These are phyloP conservation scores for Fusarium sp. DNA, from an alignment of 2,329 filamentous ascomycete genomes.

Conservation along the genomic window DNA sequence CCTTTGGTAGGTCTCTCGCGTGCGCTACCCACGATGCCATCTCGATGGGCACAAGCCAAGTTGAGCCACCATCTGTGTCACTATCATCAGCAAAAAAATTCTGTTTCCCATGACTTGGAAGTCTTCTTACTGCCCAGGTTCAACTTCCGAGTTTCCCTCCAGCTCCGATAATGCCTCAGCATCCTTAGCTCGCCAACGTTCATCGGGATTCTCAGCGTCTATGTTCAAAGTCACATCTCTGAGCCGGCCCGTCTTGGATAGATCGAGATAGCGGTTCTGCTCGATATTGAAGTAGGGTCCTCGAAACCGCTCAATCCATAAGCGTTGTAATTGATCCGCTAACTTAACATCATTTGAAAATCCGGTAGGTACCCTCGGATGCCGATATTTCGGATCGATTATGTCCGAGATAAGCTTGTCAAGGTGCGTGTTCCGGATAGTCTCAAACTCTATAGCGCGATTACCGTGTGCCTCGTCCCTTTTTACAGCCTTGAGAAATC, in stretches of 20 bases:
- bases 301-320: slow-evolving; percentile 62
- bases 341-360: slow-evolving; percentile 55
- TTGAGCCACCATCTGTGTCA: slow-evolving; percentile 71
- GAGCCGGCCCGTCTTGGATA: slow-evolving; percentile 58
- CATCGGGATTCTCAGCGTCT: slow-evolving; percentile 49
- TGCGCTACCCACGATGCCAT: slow-evolving; percentile 66
- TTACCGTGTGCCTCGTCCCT: slow-evolving; percentile 56
- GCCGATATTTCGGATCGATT: slow-evolving; percentile 51
- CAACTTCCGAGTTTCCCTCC: slow-evolving; percentile 60
- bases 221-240: slow-evolving; percentile 59
- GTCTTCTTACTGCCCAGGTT: slow-evolving; percentile 65
- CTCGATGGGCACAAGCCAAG: slow-evolving; percentile 68
- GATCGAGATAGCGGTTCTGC: slow-evolving; percentile 56
- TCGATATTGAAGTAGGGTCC: slow-evolving; percentile 64
- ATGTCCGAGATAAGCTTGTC: slow-evolving; percentile 64
- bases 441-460: slow-evolving; percentile 57
- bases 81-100: slow-evolving; percentile 36
- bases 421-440: slow-evolving; percentile 58
- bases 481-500: slow-evolving; percentile 58
- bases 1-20: slow-evolving; percentile 63
- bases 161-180: slow-evolving; percentile 57
- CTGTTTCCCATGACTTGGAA: neutral
- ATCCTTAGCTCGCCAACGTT: slow-evolving; percentile 57
- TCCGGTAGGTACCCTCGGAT: slow-evolving; percentile 48
- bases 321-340: slow-evolving; percentile 59